Base-by-base conservation (phyloP, 768 basidiomycete genomes). In the Cyclocybe cylindracea region DNA sequence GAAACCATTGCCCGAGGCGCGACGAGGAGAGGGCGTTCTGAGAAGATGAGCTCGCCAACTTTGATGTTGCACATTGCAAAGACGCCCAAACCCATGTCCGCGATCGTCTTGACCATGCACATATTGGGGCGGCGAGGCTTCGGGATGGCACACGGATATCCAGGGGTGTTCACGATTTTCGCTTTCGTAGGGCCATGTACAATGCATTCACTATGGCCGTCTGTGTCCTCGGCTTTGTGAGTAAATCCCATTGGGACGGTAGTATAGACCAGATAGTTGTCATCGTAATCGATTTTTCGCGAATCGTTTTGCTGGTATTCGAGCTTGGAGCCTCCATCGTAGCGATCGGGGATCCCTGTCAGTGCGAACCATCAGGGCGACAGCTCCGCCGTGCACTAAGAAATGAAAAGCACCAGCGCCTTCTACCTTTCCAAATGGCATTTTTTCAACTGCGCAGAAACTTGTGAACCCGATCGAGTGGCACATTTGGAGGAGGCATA, bases 11-110 rank as follows among this genome's bases (percentile, higher is more conserved):
- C 40, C 11, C n/a, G 32, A 7, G 53, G 57, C 14, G 36, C n/a
- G 16, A 55, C 53, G 24, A 55, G 19, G 7, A 50, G 49, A 11
- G 56, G 56, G 19, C 53, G 42, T 42, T 57, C 56, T 10, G 46
- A 32, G 53, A 58, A 51, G 36, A 55, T 39, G 40, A 42, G 40
- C 24, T 54, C 53, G 14, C 45, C 46, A 2, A 45, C 36, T 13
- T 41, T 31, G 45, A 56, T 37, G 29, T 47, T 14, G 38, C 39
- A 14, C 5, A 35, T 54, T 11, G 53, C 53, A 16, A 54, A 54
- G 2, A 54, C 40, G 13, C 53, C 53, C 4, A 11, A 7, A 9
- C 53, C 53, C 47, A 44, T 44, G 16, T 10, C 36, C n/a, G 33
- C n/a, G 11, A 42, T 44, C 16, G 42, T 19, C 19, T 35, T 40